Evolutionary conservation across 805 yeast genomes (phyloP), one percentile per base, ranked within the genome.

Genomic region (Yamadazyma philogaea): DNA sequence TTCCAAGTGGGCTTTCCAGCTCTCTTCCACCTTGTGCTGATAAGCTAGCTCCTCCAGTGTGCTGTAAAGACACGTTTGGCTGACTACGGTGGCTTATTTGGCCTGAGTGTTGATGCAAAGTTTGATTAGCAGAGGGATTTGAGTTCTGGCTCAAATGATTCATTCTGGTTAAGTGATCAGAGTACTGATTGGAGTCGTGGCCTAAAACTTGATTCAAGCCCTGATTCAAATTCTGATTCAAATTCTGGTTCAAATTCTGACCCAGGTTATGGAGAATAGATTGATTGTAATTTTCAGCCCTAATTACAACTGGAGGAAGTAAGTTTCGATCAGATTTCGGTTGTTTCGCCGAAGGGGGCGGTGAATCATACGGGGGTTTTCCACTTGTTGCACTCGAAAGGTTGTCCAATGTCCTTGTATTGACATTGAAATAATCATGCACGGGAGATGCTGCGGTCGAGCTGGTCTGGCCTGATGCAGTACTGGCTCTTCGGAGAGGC

Each of bases 351-450:
- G 46, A 34, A 22, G 52, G 51, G 11, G 54, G 53, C 12, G 53
- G 48, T 14, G 48, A 34, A 2, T 42, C 37, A 27, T 42, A 37
- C n/a, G 33, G 33, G 10, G 15, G 4, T 16, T n/a, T 30, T 3
- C 16, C 18, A 30, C 33, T 30, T 24, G 69, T 63, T 28, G 64
- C 56, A 48, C 46, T 50, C 10, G 66, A 58, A 22, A 66, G 52
- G 36, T 65, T 66, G 34, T 64, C 70, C 51, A 64, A 49, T 7
- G 70, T 55, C 40, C 57, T 61, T n/a, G 62, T 32, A 48, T 63
- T 61, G 41, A 65, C 53, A 15, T 30, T 30, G 33, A 30, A 18
- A 37, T 51, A 44, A 12, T 63, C 45, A 31, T 40, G 38, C 6
- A 37, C 43, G 4, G 47, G 22, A n/a, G 26, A 37, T 20, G 53